phyloP scores from a whole-genome alignment of 306 rosid genomes.

The Cucumis hystrix region DNA sequence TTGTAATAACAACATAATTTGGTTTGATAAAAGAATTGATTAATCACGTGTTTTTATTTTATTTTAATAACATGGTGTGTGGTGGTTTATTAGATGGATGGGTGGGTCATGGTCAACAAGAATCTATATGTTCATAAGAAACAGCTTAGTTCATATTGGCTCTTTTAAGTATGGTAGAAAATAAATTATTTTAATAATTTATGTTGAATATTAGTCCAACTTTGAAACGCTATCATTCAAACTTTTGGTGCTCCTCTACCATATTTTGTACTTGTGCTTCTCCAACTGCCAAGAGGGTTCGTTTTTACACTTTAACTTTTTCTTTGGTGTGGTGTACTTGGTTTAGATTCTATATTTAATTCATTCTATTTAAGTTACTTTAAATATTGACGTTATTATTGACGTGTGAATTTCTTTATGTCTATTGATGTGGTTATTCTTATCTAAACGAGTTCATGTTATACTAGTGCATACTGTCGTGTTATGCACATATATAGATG shows the following conservation, averaged over 20 bases:
- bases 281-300: not conserved
- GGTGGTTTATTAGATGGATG: not conserved
- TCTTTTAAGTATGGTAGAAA: not conserved
- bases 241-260: not conserved
- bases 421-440: too few species aligned
- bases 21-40: too few species aligned
- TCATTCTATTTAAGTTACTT: not conserved
- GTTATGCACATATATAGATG: too few species aligned
- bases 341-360: not conserved
- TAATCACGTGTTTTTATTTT: too few species aligned
- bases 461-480: too few species aligned
- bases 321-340: not conserved
- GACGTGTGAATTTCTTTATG: too few species aligned
- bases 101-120: not conserved
- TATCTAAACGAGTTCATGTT: too few species aligned
- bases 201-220: not conserved
- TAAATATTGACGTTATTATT: too few species aligned
- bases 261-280: not conserved
- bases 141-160: too few species aligned
- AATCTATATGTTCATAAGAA: not conserved
- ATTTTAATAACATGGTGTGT: not conserved
- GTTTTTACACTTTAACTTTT: not conserved
- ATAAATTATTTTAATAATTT: not conserved
- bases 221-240: not conserved
- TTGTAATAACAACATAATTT: not conserved